Evolutionary conservation across 768 basidiomycete genomes (phyloP).

Genomic region (Psilocybe subaeruginosa): DNA sequence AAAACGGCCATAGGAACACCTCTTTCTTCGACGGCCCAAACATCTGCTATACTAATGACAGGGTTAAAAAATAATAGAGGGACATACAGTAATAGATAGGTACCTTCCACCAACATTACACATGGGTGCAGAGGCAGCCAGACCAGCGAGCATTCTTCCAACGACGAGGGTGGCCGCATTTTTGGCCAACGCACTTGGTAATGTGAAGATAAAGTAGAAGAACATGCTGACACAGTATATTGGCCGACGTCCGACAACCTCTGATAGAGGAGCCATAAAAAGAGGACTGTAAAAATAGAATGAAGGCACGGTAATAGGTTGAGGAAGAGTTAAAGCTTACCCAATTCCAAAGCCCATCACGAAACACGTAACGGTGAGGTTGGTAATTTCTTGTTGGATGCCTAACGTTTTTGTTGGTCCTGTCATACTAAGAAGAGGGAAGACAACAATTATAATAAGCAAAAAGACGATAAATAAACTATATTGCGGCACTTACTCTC

Average conservation of each 20-base stretch:
- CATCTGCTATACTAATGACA: conserved; percentile 34
- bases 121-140: conserved; percentile 44
- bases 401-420: conserved; percentile 34
- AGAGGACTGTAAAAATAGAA: conserved; percentile 36
- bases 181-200: conserved; percentile 47
- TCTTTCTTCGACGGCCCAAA: conserved; percentile 43
- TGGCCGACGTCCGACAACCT: conserved; percentile 39
- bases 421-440: conserved; percentile 26
- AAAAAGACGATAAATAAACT: not conserved
- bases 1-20: conserved; percentile 53
- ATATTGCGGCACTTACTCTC: conserved; percentile 33
- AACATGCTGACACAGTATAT: conserved; percentile 41
- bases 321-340: conserved; percentile 16
- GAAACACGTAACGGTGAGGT: conserved; percentile 45
- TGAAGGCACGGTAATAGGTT: conserved; percentile 14
- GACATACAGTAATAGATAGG: not conserved
- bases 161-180: conserved; percentile 50
- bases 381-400: conserved; percentile 38
- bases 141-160: conserved; percentile 46
- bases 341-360: conserved; percentile 47
- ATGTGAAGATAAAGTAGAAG: conserved; percentile 49
- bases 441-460: not conserved
- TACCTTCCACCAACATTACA: conserved; percentile 48
- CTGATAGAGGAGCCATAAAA: conserved; percentile 41
- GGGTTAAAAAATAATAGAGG: not conserved